A percentile compares a stretch with the other conserved stretches of the same genome.
phyloP scores from a whole-genome alignment of 2,329 filamentous ascomycete genomes.

The Calonectria honghensis region DNA sequence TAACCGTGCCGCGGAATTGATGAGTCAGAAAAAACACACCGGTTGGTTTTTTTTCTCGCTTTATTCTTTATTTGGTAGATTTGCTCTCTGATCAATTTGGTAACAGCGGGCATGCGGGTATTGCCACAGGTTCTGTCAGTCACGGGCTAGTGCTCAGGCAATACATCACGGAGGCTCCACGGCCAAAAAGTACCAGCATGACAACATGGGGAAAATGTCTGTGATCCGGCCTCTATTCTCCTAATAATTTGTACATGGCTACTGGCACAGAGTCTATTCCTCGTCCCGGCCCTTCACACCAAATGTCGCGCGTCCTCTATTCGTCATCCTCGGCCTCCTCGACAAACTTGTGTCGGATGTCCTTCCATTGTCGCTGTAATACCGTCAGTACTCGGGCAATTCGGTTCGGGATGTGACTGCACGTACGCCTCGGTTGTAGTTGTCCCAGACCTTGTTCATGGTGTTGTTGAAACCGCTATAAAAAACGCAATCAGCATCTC shows the following conservation, averaged over 20 bases:
- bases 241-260: conserved; percentile 59
- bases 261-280: conserved; percentile 54
- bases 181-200: conserved; percentile 16
- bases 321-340: conserved; percentile 74
- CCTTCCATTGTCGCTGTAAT: conserved; percentile 97
- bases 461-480: conserved; percentile 86
- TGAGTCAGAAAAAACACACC: conserved; percentile 18
- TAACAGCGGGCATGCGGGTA: conserved; percentile 3
- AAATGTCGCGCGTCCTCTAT: conserved; percentile 44
- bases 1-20: conserved; percentile 5
- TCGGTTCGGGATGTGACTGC: not conserved
- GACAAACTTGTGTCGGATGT: conserved; percentile 94
- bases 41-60: conserved; percentile 1
- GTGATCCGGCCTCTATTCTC: conserved; percentile 57
- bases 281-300: conserved; percentile 46
- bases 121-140: conserved; percentile 19
- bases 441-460: conserved; percentile 93
- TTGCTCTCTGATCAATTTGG: not conserved
- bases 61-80: conserved; percentile 20
- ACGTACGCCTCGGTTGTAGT: conserved; percentile 92
- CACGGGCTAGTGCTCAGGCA: conserved; percentile 19
- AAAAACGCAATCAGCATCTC: conserved; percentile 58
- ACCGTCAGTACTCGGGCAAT: conserved; percentile 53
- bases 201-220: conserved; percentile 45
- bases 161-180: conserved; percentile 34